Conservation (phyloP, 2,329 filamentous ascomycete genomes). For the Aspergillus sp. region DNA sequence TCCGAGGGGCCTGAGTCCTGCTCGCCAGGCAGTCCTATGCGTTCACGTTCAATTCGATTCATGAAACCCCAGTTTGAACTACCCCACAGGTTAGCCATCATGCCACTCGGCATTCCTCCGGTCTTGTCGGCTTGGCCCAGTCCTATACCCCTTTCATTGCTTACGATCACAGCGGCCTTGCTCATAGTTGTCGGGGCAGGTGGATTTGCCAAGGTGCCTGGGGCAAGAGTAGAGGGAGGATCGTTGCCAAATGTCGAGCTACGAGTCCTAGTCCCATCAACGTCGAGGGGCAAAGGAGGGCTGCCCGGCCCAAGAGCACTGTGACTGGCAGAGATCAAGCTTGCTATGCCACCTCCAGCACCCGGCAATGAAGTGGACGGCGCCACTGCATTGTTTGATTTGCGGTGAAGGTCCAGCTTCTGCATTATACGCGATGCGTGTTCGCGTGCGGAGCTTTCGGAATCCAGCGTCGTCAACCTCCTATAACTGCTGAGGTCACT, state of each 20-base stretch:
- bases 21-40: slow-evolving; percentile 41
- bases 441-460: slow-evolving; percentile 68
- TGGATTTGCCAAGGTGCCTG: slow-evolving; percentile 77
- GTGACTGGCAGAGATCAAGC: slow-evolving; percentile 82
- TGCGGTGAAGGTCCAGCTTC: slow-evolving; percentile 86
- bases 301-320: slow-evolving; percentile 70
- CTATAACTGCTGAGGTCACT: slow-evolving; percentile 64
- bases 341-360: slow-evolving; percentile 70
- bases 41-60: slow-evolving; percentile 61
- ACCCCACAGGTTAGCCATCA: slow-evolving; percentile 93
- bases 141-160: slow-evolving; percentile 71
- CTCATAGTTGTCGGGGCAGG: slow-evolving; percentile 84
- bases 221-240: slow-evolving; percentile 69
- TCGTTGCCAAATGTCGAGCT: slow-evolving; percentile 44
- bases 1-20: slow-evolving; percentile 21
- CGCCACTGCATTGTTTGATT: slow-evolving; percentile 61
- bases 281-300: slow-evolving; percentile 36
- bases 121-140: slow-evolving; percentile 61
- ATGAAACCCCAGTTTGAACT: slow-evolving; percentile 77
- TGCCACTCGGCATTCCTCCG: slow-evolving; percentile 76
- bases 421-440: slow-evolving; percentile 88
- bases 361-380: slow-evolving; percentile 45
- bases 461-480: slow-evolving; percentile 54
- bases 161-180: slow-evolving; percentile 78
- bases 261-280: slow-evolving; percentile 38